These are phyloP conservation scores for Alternaria sp. DNA, from an alignment of 2,329 filamentous ascomycete species.

Conservation along the genomic window DNA sequence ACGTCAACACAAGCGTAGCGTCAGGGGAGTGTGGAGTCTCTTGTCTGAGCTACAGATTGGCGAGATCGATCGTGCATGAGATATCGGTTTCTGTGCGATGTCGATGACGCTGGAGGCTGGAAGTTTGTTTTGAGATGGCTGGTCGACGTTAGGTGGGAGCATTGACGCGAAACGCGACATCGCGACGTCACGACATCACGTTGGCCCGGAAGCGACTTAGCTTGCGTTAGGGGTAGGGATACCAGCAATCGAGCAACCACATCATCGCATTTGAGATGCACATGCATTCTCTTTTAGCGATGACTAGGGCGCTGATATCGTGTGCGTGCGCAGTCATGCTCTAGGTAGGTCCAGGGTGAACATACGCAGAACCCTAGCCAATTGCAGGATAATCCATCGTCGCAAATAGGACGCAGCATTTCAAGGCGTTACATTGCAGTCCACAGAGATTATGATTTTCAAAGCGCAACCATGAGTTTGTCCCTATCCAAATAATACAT, in stretches of 20 bases:
- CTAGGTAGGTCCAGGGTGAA: neutral
- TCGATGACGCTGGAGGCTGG: slow-evolving; percentile 20
- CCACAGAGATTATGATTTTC: neutral
- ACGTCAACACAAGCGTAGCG: slow-evolving; percentile 34
- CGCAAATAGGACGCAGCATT: neutral
- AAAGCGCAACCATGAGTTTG: neutral
- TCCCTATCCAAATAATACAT: slow-evolving; percentile 10
- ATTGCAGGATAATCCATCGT: neutral
- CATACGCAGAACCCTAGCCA: neutral
- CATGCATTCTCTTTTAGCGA: neutral
- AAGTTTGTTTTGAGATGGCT: slow-evolving; percentile 18
- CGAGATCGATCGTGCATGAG: slow-evolving; percentile 28
- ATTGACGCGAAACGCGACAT: slow-evolving; percentile 28
- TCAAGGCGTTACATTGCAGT: neutral
- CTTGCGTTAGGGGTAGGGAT: neutral
- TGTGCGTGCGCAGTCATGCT: neutral
- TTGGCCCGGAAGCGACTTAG: slow-evolving; percentile 13
- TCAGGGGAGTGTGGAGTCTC: slow-evolving; percentile 24
- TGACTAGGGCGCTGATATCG: neutral
- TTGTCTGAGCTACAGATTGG: slow-evolving; percentile 25
- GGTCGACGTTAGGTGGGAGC: slow-evolving; percentile 19
- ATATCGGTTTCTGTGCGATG: slow-evolving; percentile 18
- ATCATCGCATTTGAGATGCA: neutral
- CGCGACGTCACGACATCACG: slow-evolving; percentile 17
- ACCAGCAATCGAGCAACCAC: neutral